Percentiles rank a stretch among this genome's conserved stretches.
phyloP scores from a whole-genome alignment of 2,329 filamentous ascomycete species.

The Clarireedia hainanense region DNA sequence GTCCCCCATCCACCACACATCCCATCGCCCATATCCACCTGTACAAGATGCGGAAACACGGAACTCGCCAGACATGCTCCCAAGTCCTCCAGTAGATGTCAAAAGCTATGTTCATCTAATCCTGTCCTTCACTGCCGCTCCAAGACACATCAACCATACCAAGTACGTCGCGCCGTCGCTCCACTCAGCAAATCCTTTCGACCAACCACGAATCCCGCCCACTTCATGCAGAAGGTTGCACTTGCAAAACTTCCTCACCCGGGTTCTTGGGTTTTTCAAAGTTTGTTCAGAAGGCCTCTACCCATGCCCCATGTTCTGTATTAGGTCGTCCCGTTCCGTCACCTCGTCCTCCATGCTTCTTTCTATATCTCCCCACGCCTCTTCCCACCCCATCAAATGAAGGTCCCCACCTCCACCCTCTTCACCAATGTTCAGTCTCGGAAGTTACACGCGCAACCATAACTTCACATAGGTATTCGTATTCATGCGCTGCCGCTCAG shows the following conservation, averaged over 20 bases:
- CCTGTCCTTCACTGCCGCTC: background rate
- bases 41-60: background rate
- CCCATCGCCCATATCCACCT: background rate
- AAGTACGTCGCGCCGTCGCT: too few species aligned
- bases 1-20: background rate
- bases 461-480: background rate
- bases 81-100: background rate
- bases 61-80: background rate
- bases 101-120: background rate
- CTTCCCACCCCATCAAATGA: slow-evolving; percentile 2
- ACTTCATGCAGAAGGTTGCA: background rate
- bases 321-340: background rate
- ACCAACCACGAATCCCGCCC: background rate
- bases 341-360: slow-evolving; percentile 2
- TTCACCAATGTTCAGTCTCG: background rate
- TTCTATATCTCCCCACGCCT: slow-evolving; percentile 7
- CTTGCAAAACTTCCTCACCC: slow-evolving; percentile 6
- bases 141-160: slow-evolving; percentile 1
- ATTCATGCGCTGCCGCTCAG: slow-evolving; percentile 7
- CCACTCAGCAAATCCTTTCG: background rate
- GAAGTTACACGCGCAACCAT: slow-evolving; percentile 2
- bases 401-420: background rate
- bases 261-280: slow-evolving; percentile 7
- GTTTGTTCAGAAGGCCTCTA: background rate
- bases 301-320: background rate